These are phyloP conservation scores for Pythium dissotocum DNA, from an alignment of 352 stramenopile species.

Conservation along the genomic window DNA sequence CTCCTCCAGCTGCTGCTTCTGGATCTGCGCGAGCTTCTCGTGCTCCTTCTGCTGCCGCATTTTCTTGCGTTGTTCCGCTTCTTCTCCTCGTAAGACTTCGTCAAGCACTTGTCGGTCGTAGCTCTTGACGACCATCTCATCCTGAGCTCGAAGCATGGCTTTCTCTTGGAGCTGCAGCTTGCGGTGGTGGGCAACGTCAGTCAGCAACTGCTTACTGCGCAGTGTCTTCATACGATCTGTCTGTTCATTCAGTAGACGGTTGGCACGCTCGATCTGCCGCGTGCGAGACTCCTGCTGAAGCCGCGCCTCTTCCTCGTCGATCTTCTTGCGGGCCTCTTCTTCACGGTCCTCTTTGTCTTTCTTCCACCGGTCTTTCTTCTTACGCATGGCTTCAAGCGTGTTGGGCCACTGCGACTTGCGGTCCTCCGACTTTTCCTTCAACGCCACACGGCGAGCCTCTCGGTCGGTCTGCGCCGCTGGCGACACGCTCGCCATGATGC, in stretches of 20 bases:
- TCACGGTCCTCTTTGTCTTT: slow-evolving; percentile 88
- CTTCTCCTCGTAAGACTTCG: slow-evolving; percentile 49
- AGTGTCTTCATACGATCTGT: slow-evolving; percentile 93
- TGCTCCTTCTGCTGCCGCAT: slow-evolving; percentile 50
- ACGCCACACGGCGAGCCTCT: slow-evolving; percentile 56
- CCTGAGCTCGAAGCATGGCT: slow-evolving; percentile 49
- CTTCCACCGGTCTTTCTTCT: slow-evolving; percentile 91
- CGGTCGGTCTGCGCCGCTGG: slow-evolving; percentile 60
- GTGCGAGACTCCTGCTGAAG: slow-evolving; percentile 71
- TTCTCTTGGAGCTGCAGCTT: slow-evolving; percentile 84
- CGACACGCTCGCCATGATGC: slow-evolving; percentile 73
- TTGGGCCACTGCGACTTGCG: slow-evolving; percentile 89
- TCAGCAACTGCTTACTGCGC: slow-evolving; percentile 79
- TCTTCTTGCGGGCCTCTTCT: slow-evolving; percentile 69
- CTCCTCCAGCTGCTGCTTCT: slow-evolving; percentile 82
- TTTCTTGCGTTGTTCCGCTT: slow-evolving; percentile 48
- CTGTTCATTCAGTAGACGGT: slow-evolving; percentile 87
- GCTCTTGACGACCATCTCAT: slow-evolving; percentile 45
- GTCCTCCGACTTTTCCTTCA: slow-evolving; percentile 81
- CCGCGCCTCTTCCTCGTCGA: slow-evolving; percentile 77
- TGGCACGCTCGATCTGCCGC: slow-evolving; percentile 86
- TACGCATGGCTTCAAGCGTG: slow-evolving; percentile 88
- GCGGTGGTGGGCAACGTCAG: slow-evolving; percentile 85
- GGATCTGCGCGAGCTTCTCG: slow-evolving; percentile 49
- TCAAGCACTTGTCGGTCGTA: slow-evolving; percentile 54